These are phyloP conservation scores for Lodderomyces oxycetoniae DNA, from an alignment of 1,139 yeast genomes.

Conservation along the genomic window DNA sequence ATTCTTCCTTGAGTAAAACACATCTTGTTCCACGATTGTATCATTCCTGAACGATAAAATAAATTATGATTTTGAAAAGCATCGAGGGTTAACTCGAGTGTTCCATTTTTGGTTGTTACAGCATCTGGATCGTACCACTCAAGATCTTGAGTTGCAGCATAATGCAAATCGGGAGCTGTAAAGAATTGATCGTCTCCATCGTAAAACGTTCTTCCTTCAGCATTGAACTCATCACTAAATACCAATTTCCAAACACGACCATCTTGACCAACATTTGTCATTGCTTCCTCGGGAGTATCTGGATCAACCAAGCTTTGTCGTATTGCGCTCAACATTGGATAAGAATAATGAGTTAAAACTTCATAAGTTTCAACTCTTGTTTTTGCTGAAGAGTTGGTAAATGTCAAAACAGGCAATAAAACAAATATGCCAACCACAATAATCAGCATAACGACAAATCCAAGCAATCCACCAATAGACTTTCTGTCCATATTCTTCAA, in stretches of 20 bases:
- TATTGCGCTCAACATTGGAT: slow-evolving; percentile 59
- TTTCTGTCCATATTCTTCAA: slow-evolving; percentile 56
- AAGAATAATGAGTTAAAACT: slow-evolving; percentile 50
- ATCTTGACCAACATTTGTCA: slow-evolving; percentile 38
- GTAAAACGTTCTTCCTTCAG: slow-evolving; percentile 77
- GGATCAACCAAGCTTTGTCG: slow-evolving; percentile 65
- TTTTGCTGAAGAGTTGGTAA: slow-evolving; percentile 37
- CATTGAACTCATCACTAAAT: slow-evolving; percentile 79
- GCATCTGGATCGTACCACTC: slow-evolving; percentile 93
- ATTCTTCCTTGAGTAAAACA: slow-evolving; percentile 75
- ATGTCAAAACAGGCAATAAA: slow-evolving; percentile 70
- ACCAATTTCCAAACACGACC: slow-evolving; percentile 69
- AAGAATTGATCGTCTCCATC: slow-evolving; percentile 82
- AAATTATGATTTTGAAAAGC: slow-evolving; percentile 67
- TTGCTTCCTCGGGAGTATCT: slow-evolving; percentile 64
- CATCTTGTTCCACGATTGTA: slow-evolving; percentile 77
- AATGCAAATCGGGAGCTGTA: slow-evolving; percentile 69
- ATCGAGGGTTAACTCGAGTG: slow-evolving; percentile 60
- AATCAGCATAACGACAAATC: slow-evolving; percentile 43
- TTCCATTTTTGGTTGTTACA: slow-evolving; percentile 60
- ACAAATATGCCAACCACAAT: slow-evolving; percentile 67
- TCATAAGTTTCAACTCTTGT: slow-evolving; percentile 38
- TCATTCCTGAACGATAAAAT: slow-evolving; percentile 79
- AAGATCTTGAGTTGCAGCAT: slow-evolving; percentile 74
- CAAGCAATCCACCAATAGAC: slow-evolving; percentile 55